phyloP scores from a whole-genome alignment of 257 asterid genomes.

The Nemophila menziesii region DNA sequence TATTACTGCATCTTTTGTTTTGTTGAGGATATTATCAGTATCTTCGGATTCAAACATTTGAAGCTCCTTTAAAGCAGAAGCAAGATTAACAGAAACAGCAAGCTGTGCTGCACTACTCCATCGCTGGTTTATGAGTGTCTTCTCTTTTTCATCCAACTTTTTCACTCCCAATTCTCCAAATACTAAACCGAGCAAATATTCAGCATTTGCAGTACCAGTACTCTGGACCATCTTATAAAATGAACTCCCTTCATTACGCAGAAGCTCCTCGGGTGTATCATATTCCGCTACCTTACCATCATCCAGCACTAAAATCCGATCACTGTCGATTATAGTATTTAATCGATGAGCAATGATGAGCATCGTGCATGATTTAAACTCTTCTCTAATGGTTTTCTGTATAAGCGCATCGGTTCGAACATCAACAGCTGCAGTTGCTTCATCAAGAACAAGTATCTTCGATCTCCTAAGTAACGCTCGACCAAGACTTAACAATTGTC shows the following conservation, averaged over 20 bases:
- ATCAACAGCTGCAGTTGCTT: slow-evolving; percentile 98
- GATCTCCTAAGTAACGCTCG: slow-evolving; percentile 92
- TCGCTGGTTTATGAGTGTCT: slow-evolving; percentile 1
- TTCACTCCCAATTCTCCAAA: slow-evolving; percentile 23
- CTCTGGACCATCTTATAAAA: slow-evolving; percentile 95
- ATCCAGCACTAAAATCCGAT: slow-evolving; percentile 65
- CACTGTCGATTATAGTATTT: slow-evolving; percentile 85
- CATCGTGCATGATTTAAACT: slow-evolving; percentile 92
- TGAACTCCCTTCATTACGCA: slow-evolving; percentile 53
- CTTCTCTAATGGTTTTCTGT: slow-evolving; percentile 89
- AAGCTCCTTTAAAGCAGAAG: slow-evolving; percentile 82
- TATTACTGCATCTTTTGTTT: slow-evolving; percentile 75
- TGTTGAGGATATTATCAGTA: slow-evolving; percentile 49
- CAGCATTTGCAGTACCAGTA: slow-evolving; percentile 87
- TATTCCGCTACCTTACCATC: slow-evolving; percentile 83
- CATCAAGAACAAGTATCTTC: slow-evolving; percentile 94
- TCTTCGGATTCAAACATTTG: slow-evolving; percentile 46
- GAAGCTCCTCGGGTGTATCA: slow-evolving; percentile 60
- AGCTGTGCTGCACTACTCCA: slow-evolving; percentile 62
- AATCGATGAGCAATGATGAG: slow-evolving; percentile 91
- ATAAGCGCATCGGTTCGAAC: slow-evolving; percentile 92
- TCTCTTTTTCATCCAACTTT: slow-evolving; percentile 41
- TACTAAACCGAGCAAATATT: slow-evolving; percentile 68
- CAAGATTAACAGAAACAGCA: slow-evolving; percentile 69
- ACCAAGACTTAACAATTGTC: slow-evolving; percentile 83